Evolutionary conservation across 129 eudicot genomes (phyloP).

Genomic region (Centella asiatica): DNA sequence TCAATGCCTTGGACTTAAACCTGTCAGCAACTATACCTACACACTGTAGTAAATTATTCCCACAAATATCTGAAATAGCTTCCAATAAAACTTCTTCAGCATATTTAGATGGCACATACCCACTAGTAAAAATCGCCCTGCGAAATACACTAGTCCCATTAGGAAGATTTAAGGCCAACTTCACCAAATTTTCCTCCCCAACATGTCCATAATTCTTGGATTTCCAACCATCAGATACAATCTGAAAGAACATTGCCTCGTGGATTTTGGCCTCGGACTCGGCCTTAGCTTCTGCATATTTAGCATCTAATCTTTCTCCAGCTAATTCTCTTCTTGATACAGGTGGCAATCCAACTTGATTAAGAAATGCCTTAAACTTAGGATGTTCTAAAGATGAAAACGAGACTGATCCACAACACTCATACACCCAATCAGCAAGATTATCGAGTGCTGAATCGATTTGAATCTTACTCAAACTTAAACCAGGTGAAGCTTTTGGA

Average conservation of each 20-base stretch:
- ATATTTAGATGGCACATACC: conserved; percentile 64
- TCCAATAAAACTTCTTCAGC: conserved; percentile 90
- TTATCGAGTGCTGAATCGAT: conserved; percentile 57
- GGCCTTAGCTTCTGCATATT: conserved; percentile 54
- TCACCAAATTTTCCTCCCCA: conserved; percentile 68
- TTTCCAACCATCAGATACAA: conserved; percentile 80
- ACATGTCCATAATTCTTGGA: conserved; percentile 25
- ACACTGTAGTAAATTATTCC: conserved; percentile 58
- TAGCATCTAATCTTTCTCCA: conserved; percentile 63
- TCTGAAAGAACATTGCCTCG: conserved; percentile 86
- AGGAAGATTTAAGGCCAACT: conserved; percentile 72
- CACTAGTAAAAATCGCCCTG: conserved; percentile 65
- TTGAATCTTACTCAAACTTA: conserved; percentile 57
- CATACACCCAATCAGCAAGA: conserved; percentile 85
- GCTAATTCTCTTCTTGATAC: conserved; percentile 45
- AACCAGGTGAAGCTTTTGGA: conserved; percentile 68
- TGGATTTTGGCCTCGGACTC: conserved; percentile 72
- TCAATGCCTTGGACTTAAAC: conserved; percentile 73
- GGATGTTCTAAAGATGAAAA: conserved; percentile 81
- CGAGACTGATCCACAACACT: conserved; percentile 74
- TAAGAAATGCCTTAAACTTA: conserved; percentile 62
- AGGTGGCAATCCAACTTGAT: conserved; percentile 69
- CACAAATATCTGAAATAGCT: conserved; percentile 60
- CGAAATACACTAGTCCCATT: conserved; percentile 84
- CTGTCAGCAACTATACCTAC: conserved; percentile 90